These are phyloP conservation scores for Lactarius quietus DNA, from an alignment of 768 basidiomycete genomes.

Conservation along the genomic window DNA sequence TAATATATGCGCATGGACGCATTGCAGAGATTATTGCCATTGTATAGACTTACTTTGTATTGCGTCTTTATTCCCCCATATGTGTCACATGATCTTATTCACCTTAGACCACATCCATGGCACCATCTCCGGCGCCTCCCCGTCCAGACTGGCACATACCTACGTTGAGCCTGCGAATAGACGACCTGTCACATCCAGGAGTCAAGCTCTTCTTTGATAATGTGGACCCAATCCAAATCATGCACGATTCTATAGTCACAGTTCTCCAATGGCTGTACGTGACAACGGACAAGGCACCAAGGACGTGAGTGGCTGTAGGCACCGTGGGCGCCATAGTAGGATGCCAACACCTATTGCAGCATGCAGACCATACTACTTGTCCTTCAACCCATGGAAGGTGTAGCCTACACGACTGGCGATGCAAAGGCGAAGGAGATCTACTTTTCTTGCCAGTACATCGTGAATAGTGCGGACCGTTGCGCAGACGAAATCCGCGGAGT, in stretches of 20 bases:
- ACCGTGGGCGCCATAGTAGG: background rate
- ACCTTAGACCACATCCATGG: background rate
- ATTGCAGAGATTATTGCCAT: slow-evolving; percentile 1
- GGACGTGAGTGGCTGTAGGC: slow-evolving; percentile 11
- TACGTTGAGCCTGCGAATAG: slow-evolving; percentile 48
- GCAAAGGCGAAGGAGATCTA: slow-evolving; percentile 66
- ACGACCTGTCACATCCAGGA: slow-evolving; percentile 55
- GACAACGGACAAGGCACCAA: slow-evolving; percentile 23
- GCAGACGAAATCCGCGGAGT: slow-evolving; percentile 66
- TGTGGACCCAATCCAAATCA: slow-evolving; percentile 41
- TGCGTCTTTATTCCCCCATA: background rate
- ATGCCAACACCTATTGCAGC: slow-evolving; percentile 5
- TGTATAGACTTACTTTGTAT: background rate
- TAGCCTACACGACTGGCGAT: slow-evolving; percentile 63
- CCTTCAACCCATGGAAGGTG: slow-evolving; percentile 62
- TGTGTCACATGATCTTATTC: no score
- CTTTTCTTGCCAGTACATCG: slow-evolving; percentile 64
- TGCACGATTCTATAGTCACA: slow-evolving; percentile 33
- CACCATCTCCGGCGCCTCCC: slow-evolving; percentile 12
- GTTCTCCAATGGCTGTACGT: slow-evolving; percentile 23
- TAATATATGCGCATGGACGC: background rate
- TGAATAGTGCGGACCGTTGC: slow-evolving; percentile 40
- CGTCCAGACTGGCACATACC: slow-evolving; percentile 47
- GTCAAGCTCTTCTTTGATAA: slow-evolving; percentile 48
- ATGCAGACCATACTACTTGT: slow-evolving; percentile 49